These are phyloP conservation scores for Solanum virginianum DNA, from an alignment of 257 asterid genomes.

Conservation along the genomic window DNA sequence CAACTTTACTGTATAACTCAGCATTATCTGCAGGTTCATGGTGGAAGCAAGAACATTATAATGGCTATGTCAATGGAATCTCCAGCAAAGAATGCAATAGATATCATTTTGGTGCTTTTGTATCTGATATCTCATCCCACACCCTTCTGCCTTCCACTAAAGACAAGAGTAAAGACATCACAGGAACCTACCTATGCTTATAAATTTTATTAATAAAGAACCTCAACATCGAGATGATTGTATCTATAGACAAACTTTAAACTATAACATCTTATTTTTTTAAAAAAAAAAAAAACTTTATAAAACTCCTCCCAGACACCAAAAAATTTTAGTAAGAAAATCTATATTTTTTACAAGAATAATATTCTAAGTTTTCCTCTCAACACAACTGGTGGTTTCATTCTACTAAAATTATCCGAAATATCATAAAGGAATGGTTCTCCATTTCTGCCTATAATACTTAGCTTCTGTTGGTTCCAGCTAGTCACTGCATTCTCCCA, in stretches of 20 bases:
- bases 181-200: background rate
- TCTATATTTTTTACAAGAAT: background rate
- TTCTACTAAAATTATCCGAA: background rate
- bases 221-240: background rate
- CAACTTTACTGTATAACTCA: constrained; percentile 73
- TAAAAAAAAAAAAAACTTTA: background rate
- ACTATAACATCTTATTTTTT: background rate
- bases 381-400: background rate
- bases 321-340: background rate
- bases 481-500: background rate
- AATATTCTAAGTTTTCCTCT: background rate
- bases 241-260: background rate
- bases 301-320: background rate
- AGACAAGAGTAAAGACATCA: background rate
- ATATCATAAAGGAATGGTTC: background rate
- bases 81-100: background rate
- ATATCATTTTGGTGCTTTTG: background rate
- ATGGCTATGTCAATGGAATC: background rate
- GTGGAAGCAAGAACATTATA: background rate
- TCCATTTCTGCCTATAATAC: background rate
- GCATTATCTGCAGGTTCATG: constrained; percentile 48
- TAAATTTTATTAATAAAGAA: background rate
- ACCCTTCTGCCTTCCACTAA: background rate
- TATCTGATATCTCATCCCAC: background rate
- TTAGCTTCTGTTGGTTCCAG: background rate